phyloP scores from a whole-genome alignment of 805 yeast species.

The Metschnikowia noctiluminum region DNA sequence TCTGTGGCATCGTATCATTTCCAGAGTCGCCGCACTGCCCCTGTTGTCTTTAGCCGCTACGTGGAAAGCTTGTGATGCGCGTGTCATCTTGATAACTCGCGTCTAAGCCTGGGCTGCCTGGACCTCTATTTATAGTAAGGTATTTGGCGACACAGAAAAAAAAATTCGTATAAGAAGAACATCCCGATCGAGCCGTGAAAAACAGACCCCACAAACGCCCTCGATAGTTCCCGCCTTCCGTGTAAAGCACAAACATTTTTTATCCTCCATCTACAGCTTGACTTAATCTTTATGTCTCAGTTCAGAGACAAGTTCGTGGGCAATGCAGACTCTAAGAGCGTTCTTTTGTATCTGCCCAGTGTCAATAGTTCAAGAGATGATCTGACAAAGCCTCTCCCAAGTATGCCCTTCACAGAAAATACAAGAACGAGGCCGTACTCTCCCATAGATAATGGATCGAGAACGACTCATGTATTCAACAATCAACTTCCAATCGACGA shows the following conservation, averaged over 20 bases:
- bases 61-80: not conserved
- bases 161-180: too few relatives aligned
- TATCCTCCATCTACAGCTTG: not conserved
- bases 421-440: constrained; percentile 7
- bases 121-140: not conserved
- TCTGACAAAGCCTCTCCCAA: not conserved
- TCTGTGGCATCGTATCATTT: too few relatives aligned
- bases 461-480: not conserved
- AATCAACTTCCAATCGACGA: not conserved
- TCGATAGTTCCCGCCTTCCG: not conserved
- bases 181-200: too few relatives aligned
- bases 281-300: not conserved
- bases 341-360: not conserved
- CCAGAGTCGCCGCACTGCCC: too few relatives aligned
- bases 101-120: not conserved
- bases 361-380: not conserved
- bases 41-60: too few relatives aligned
- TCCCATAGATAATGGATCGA: not conserved
- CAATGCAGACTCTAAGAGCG: not conserved
- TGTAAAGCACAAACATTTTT: not conserved
- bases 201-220: not conserved
- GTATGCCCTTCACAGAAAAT: not conserved
- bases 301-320: not conserved
- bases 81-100: not conserved
- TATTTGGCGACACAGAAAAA: too few relatives aligned